Evolutionary conservation across 208 protist genomes (phyloP).

Genomic region (Strigomonas oncopelti): DNA sequence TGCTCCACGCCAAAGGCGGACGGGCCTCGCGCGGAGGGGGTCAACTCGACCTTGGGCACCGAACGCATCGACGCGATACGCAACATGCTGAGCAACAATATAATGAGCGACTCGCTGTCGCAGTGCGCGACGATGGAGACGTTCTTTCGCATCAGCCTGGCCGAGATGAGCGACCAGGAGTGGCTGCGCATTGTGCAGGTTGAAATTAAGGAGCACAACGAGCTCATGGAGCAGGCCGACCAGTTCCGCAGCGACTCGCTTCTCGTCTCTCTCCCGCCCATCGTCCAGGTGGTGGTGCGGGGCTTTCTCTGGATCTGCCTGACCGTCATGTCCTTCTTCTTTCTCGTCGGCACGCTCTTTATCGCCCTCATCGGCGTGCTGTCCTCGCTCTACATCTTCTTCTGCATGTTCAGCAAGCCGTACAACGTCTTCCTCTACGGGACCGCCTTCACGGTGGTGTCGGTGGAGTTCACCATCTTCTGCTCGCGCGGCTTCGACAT

Average conservation of each 20-base stretch:
- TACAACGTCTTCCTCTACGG: conserved; percentile 65
- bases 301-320: conserved; percentile 54
- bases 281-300: conserved; percentile 31
- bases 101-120: conserved; percentile 42
- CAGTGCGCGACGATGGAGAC: conserved; percentile 51
- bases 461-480: conserved; percentile 43
- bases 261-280: conserved; percentile 27
- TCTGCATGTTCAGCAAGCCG: conserved; percentile 52
- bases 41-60: not conserved
- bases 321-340: conserved; percentile 57
- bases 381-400: conserved; percentile 49
- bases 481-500: conserved; percentile 69
- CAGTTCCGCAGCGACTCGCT: conserved; percentile 29
- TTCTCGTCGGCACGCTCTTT: conserved; percentile 56
- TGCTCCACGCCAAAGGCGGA: conserved; percentile 8
- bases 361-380: conserved; percentile 36
- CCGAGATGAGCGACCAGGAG: conserved; percentile 51
- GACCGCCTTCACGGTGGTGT: conserved; percentile 36
- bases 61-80: not conserved
- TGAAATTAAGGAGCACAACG: conserved; percentile 32
- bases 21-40: not conserved
- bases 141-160: conserved; percentile 54
- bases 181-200: conserved; percentile 55
- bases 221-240: conserved; percentile 14
- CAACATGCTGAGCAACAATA: conserved; percentile 9